Evolutionary conservation across 2,329 filamentous ascomycete species (phyloP).

Genomic region (Knufia fluminis): DNA sequence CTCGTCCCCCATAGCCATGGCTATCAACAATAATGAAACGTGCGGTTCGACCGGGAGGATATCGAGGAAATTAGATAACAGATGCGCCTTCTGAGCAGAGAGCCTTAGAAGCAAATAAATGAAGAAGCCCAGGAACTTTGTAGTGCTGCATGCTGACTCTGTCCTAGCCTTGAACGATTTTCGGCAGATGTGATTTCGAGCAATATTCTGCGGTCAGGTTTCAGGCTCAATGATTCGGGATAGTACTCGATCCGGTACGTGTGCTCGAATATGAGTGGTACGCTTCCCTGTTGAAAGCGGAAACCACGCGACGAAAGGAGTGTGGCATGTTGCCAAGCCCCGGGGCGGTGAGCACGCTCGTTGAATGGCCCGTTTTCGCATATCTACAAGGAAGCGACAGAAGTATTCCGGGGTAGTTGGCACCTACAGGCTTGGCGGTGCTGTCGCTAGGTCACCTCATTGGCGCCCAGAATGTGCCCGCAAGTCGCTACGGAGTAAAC

Average conservation of each 20-base stretch:
- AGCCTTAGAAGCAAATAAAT: too few relatives aligned
- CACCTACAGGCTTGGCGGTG: not conserved
- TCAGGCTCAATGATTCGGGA: not conserved
- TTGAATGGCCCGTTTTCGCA: too few relatives aligned
- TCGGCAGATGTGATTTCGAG: conserved; percentile 2
- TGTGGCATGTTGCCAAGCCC: too few relatives aligned
- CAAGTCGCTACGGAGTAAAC: not conserved
- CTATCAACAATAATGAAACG: too few relatives aligned
- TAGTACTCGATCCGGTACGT: not conserved
- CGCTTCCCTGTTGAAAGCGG: not conserved
- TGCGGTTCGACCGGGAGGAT: not conserved
- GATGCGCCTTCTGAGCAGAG: not conserved
- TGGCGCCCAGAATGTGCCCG: not conserved
- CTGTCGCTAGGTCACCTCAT: not conserved
- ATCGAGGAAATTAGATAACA: not conserved
- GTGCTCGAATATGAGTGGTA: not conserved
- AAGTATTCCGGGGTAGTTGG: not conserved
- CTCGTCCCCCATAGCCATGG: not conserved
- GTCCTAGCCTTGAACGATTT: not conserved
- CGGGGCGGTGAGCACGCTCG: too few relatives aligned
- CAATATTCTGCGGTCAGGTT: not conserved
- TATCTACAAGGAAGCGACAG: not conserved
- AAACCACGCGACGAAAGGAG: not conserved
- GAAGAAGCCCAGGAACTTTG: not conserved
- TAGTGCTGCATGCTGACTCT: not conserved